These are phyloP conservation scores for Cyclotella choctawhatcheeana DNA, from an alignment of 108 stramenopile genomes.

Conservation along the genomic window DNA sequence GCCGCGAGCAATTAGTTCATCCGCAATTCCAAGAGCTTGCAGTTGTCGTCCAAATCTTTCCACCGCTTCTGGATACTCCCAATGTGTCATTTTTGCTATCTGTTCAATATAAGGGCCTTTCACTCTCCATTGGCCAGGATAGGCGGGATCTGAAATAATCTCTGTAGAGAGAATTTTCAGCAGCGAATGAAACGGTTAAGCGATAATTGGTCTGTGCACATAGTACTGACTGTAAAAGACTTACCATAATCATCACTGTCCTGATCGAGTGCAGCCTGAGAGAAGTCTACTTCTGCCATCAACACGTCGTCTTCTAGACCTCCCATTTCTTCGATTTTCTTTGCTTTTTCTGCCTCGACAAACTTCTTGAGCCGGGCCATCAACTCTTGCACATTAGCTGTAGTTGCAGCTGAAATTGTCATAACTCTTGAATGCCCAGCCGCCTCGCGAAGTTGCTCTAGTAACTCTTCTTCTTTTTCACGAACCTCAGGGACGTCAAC, in stretches of 20 bases:
- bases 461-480: conserved; percentile 70
- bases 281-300: conserved; percentile 79
- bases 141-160: conserved; percentile 86
- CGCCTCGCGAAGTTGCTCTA: conserved; percentile 69
- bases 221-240: too few species aligned
- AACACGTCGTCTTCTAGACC: conserved; percentile 75
- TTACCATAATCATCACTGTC: conserved; percentile 87
- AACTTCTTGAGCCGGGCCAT: conserved; percentile 93
- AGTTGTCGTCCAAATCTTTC: conserved; percentile 90
- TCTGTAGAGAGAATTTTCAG: conserved; percentile 55
- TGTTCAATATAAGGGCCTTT: conserved; percentile 86
- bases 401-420: conserved; percentile 88
- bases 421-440: conserved; percentile 87
- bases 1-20: conserved; percentile 75
- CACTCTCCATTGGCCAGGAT: conserved; percentile 91
- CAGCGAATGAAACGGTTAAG: too few species aligned
- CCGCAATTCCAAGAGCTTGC: conserved; percentile 83
- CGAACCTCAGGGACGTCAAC: conserved; percentile 88
- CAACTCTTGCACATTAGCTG: conserved; percentile 86
- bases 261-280: conserved; percentile 76
- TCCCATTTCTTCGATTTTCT: conserved; percentile 67
- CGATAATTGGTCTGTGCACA: too few species aligned
- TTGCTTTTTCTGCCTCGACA: conserved; percentile 70
- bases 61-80: conserved; percentile 93
- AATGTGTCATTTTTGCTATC: conserved; percentile 93